Percentiles rank a stretch among this genome's conserved stretches.
These are phyloP conservation scores for Kwoniella heveanensis DNA, from an alignment of 768 basidiomycete genomes.

Conservation along the genomic window DNA sequence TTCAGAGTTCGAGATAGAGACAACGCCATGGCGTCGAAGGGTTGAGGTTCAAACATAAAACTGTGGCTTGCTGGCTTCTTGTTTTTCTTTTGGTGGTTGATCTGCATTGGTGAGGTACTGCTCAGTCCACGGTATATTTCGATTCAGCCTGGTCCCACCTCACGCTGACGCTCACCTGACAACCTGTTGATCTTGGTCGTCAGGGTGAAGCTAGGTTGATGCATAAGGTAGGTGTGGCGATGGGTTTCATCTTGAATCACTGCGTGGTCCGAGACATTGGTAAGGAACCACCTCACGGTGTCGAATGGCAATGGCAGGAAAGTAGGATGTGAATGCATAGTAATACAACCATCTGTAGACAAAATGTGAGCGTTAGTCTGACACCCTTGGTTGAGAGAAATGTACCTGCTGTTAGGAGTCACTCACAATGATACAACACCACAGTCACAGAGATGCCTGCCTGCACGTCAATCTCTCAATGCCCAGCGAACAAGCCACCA, in stretches of 20 bases:
- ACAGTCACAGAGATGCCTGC: too few relatives aligned
- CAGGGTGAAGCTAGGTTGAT: neutral
- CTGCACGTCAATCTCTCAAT: neutral
- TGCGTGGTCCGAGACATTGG: neutral
- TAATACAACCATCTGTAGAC: neutral
- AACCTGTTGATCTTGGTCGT: neutral
- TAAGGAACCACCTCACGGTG: neutral
- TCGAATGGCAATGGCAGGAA: neutral
- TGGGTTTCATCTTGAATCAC: neutral
- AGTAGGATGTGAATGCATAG: neutral
- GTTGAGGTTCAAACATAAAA: neutral
- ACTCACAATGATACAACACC: too few relatives aligned
- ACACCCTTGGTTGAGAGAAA: neutral
- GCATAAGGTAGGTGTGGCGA: neutral
- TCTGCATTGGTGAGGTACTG: too few relatives aligned
- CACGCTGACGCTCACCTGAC: too few relatives aligned
- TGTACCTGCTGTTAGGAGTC: too few relatives aligned
- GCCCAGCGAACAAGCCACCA: slow-evolving; percentile 3
- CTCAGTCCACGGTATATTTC: too few relatives aligned
- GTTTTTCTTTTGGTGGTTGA: too few relatives aligned
- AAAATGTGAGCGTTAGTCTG: neutral
- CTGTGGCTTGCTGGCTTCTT: slow-evolving; percentile 2
- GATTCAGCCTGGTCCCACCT: too few relatives aligned
- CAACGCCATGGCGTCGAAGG: neutral
- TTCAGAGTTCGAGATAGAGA: neutral